Percentiles rank a stretch among this genome's conserved stretches.
Evolutionary conservation across 2,329 filamentous ascomycete genomes (phyloP).

Genomic region (Pseudopyrenochaeta lycopersici): DNA sequence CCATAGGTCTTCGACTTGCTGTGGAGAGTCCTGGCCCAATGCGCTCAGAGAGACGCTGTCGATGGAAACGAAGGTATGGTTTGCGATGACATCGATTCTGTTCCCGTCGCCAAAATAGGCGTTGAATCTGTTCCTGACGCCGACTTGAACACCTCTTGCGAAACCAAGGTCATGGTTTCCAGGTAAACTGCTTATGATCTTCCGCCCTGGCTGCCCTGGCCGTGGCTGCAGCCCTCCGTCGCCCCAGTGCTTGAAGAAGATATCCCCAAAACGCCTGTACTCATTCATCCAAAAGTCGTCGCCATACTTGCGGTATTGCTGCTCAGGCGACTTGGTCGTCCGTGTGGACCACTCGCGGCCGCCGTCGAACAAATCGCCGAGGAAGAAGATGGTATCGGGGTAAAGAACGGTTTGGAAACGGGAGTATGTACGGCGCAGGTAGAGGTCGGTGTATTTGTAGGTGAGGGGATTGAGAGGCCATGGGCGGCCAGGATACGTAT

Average conservation of each 20-base stretch:
- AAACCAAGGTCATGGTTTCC: slow-evolving; percentile 97
- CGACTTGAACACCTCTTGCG: slow-evolving; percentile 80
- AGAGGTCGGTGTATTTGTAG: slow-evolving; percentile 83
- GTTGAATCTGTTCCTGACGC: slow-evolving; percentile 83
- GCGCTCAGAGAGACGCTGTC: slow-evolving; percentile 91
- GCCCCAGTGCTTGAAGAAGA: slow-evolving; percentile 80
- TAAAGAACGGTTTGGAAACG: slow-evolving; percentile 76
- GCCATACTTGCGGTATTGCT: slow-evolving; percentile 78
- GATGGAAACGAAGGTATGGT: slow-evolving; percentile 93
- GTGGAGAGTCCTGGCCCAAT: slow-evolving; percentile 61
- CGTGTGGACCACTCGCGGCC: slow-evolving; percentile 91
- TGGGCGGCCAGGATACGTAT: slow-evolving; percentile 89
- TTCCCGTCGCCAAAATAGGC: slow-evolving; percentile 93
- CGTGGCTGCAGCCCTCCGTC: slow-evolving; percentile 64
- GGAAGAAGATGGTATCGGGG: slow-evolving; percentile 89
- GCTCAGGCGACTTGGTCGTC: slow-evolving; percentile 62
- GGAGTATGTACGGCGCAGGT: slow-evolving; percentile 83
- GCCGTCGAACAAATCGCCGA: slow-evolving; percentile 95
- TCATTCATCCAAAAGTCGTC: slow-evolving; percentile 87
- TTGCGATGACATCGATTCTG: slow-evolving; percentile 87
- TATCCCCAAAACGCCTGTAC: slow-evolving; percentile 83
- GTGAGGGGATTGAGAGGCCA: slow-evolving; percentile 75
- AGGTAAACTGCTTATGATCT: slow-evolving; percentile 84
- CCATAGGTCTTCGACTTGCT: slow-evolving; percentile 71
- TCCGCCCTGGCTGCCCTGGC: slow-evolving; percentile 72